These are phyloP conservation scores for Sphaerulina populicola DNA, from an alignment of 2,329 filamentous ascomycete genomes.

Conservation along the genomic window DNA sequence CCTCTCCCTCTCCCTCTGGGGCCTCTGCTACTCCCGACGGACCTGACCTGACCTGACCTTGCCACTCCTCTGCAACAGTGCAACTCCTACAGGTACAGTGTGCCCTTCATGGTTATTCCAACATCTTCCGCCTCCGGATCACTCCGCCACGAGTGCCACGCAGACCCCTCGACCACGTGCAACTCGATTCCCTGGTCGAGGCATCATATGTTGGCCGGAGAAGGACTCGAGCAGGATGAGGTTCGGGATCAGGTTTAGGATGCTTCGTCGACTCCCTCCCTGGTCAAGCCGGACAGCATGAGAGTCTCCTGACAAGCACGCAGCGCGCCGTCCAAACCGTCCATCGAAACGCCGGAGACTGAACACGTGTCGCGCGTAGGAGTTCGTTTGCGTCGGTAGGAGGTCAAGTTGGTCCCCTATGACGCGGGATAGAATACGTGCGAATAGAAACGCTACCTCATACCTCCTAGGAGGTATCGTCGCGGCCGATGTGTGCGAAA, in stretches of 20 bases:
- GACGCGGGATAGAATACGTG: neutral
- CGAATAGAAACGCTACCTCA: neutral
- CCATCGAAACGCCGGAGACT: neutral
- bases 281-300: neutral
- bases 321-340: neutral
- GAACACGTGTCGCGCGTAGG: slow-evolving; percentile 1
- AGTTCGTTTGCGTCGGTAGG: neutral
- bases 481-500: neutral
- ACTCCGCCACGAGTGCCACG: neutral
- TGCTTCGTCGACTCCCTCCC: neutral
- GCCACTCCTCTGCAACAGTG: neutral
- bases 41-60: neutral
- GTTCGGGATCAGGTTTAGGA: neutral
- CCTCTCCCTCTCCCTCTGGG: no score
- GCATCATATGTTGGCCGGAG: no score
- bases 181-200: neutral
- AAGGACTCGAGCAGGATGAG: neutral
- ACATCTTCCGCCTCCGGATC: neutral
- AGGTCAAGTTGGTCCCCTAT: neutral
- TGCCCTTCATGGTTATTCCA: neutral
- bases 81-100: neutral
- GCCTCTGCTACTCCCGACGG: neutral
- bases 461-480: no score
- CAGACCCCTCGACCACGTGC: neutral
- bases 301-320: slow-evolving; percentile 2